phyloP scores from a whole-genome alignment of 768 basidiomycete species.

The Thelephora ganbajun region DNA sequence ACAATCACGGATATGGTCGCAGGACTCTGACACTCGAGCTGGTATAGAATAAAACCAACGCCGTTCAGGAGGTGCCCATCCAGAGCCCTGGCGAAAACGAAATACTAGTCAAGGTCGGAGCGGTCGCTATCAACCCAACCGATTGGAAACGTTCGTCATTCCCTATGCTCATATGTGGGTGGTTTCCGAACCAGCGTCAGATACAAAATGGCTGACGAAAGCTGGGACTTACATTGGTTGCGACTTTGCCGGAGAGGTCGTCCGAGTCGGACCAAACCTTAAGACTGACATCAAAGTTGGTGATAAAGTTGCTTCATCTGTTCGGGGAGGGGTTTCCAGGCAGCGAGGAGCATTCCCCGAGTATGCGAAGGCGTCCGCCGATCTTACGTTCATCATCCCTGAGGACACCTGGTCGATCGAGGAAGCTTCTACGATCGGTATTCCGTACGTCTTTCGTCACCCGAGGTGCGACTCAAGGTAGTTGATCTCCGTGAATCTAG shows the following conservation, averaged over 20 bases:
- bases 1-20: no score
- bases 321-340: slow-evolving; percentile 12
- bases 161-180: neutral
- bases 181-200: neutral
- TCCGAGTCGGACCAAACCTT: slow-evolving; percentile 10
- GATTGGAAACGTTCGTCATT: slow-evolving; percentile 5
- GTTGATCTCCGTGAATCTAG: neutral
- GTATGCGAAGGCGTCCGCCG: slow-evolving; percentile 13
- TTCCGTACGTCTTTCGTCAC: slow-evolving; percentile 6
- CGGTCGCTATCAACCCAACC: slow-evolving; percentile 6
- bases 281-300: slow-evolving; percentile 9
- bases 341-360: slow-evolving; percentile 15
- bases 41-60: neutral
- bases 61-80: neutral
- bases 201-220: neutral
- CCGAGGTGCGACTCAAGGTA: neutral
- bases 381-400: slow-evolving; percentile 9
- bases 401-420: slow-evolving; percentile 7
- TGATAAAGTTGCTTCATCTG: slow-evolving; percentile 14
- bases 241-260: slow-evolving; percentile 15
- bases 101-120: slow-evolving; percentile 7
- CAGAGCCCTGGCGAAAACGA: slow-evolving; percentile 5
- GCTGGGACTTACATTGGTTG: slow-evolving; percentile 12
- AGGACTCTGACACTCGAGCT: no score
- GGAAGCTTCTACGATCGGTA: slow-evolving; percentile 10